Evolutionary conservation across 441 rosid genomes (phyloP).

Genomic region (Brassica hybrid): DNA sequence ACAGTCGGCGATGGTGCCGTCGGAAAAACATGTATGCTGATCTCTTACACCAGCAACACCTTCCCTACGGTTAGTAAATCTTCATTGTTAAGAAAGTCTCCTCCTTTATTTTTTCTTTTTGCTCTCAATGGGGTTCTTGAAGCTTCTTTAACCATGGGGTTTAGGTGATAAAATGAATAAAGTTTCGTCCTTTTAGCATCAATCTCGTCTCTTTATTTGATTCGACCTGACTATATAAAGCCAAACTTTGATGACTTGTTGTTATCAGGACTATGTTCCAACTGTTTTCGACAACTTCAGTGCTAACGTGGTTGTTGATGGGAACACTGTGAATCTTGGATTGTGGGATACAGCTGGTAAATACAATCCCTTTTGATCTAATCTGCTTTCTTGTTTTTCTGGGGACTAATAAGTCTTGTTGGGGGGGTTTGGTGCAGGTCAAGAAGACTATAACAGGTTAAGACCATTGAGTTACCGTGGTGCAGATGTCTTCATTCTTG

Average conservation of each 20-base stretch:
- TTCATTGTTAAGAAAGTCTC: neutral
- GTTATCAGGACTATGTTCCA: constrained; percentile 76
- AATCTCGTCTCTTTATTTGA: neutral
- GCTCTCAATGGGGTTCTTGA: constrained; percentile 18
- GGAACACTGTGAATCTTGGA: constrained; percentile 74
- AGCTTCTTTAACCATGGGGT: constrained; percentile 5
- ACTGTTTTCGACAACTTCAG: constrained; percentile 88
- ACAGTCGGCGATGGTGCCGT: constrained; percentile 98
- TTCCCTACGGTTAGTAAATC: constrained; percentile 83
- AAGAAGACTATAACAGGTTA: constrained; percentile 8
- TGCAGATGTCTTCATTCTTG: constrained; percentile 6
- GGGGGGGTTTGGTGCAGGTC: constrained; percentile 48
- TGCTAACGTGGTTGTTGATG: constrained; percentile 86
- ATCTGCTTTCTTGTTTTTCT: constrained; percentile 19
- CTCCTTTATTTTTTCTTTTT: neutral
- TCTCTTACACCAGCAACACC: constrained; percentile 95
- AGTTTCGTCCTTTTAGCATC: neutral
- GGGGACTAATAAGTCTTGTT: constrained; percentile 5
- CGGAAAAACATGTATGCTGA: constrained; percentile 91
- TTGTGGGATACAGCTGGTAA: constrained; percentile 87
- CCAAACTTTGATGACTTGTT: constrained; percentile 5
- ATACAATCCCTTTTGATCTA: constrained; percentile 30
- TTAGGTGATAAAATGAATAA: too few species aligned
- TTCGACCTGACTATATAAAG: too few species aligned
- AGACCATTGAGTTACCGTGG: constrained; percentile 14